phyloP scores from a whole-genome alignment of 768 basidiomycete species.

The Boletus pseudopeckii region DNA sequence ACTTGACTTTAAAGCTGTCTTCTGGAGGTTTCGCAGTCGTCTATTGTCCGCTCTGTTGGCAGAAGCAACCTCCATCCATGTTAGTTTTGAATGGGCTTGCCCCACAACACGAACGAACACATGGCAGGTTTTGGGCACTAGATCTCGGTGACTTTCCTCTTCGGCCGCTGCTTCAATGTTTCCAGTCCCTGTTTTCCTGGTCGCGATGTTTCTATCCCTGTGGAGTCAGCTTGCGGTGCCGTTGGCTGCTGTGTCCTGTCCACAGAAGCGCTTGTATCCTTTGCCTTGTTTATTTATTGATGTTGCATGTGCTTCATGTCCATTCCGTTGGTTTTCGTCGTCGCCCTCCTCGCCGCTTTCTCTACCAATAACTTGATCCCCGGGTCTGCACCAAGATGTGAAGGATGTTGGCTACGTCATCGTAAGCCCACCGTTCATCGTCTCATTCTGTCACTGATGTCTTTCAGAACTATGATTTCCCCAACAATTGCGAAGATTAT shows the following conservation, averaged over 20 bases:
- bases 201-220: conserved; percentile 22
- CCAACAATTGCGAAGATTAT: conserved; percentile 97
- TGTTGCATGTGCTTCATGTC: conserved; percentile 34
- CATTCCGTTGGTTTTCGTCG: conserved; percentile 9
- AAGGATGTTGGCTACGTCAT: conserved; percentile 99
- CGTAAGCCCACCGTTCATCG: conserved; percentile 45
- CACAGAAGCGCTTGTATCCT: conserved; percentile 32
- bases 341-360: conserved; percentile 13
- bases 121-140: conserved; percentile 22
- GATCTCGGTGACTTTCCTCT: conserved; percentile 24
- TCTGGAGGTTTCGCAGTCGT: conserved; percentile 17
- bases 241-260: conserved; percentile 27
- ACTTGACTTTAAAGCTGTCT: conserved; percentile 16
- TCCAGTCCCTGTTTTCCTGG: conserved; percentile 25
- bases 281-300: conserved; percentile 29
- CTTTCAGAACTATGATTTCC: conserved; percentile 90
- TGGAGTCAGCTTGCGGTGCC: conserved; percentile 13
- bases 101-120: conserved; percentile 18
- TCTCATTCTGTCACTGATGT: conserved; percentile 3
- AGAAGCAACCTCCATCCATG: conserved; percentile 18
- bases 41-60: conserved; percentile 22
- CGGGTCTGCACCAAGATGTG: conserved; percentile 65
- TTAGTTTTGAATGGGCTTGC: conserved; percentile 23
- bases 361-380: conserved; percentile 31
- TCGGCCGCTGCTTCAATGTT: conserved; percentile 20